A percentile compares a stretch with the other conserved stretches of the same genome.
These are phyloP conservation scores for Fraxinus ornus DNA, from an alignment of 305 asterid genomes.

Conservation along the genomic window DNA sequence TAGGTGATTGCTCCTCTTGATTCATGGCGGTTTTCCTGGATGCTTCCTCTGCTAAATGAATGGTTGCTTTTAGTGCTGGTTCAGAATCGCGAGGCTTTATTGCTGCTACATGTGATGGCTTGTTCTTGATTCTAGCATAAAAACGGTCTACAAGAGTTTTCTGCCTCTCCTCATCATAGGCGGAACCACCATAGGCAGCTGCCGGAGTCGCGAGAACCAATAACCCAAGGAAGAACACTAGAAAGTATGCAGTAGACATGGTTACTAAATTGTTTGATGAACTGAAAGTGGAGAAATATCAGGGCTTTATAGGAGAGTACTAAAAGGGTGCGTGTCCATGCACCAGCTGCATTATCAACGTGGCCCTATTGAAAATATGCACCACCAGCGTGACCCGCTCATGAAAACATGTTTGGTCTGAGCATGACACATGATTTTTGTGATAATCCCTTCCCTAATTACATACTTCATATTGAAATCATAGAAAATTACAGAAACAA, in stretches of 20 bases:
- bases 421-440: neutral
- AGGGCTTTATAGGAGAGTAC: conserved; percentile 7
- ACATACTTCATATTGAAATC: too few species aligned
- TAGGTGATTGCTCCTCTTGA: neutral
- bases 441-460: neutral
- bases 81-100: neutral
- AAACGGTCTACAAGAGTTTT: conserved; percentile 5
- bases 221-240: conserved; percentile 18
- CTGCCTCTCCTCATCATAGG: neutral
- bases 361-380: neutral
- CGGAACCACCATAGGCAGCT: neutral
- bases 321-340: neutral
- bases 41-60: neutral
- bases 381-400: neutral
- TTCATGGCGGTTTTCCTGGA: neutral
- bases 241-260: conserved; percentile 20
- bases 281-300: neutral
- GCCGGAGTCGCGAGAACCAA: conserved; percentile 16
- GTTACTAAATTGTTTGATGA: neutral
- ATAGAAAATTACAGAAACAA: too few species aligned
- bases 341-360: neutral
- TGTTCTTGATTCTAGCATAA: conserved; percentile 3
- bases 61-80: neutral
- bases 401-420: conserved; percentile 1
- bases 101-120: conserved; percentile 2